These are phyloP conservation scores for Arabidopsis arenosa DNA, from an alignment of 345 rosid genomes.

Conservation along the genomic window DNA sequence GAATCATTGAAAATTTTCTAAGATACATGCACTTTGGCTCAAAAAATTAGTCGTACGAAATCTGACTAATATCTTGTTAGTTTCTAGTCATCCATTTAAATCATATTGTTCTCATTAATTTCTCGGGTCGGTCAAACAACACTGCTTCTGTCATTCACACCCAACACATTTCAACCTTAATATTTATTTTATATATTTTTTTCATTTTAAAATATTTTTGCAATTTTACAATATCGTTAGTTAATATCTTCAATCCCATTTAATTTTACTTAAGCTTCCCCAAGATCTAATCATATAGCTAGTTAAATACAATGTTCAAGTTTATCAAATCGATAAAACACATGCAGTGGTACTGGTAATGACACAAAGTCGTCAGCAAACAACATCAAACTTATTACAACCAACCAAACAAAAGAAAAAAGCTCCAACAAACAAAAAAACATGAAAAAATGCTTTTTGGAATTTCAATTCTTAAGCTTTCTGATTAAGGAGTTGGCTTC, in stretches of 20 bases:
- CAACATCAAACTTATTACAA: constrained; percentile 1
- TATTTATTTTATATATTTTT: no score
- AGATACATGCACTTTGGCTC: constrained; percentile 11
- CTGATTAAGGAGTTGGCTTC: constrained; percentile 27
- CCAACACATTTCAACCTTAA: constrained; percentile 1
- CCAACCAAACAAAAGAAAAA: not conserved
- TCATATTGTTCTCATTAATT: not conserved
- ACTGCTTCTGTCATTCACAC: constrained; percentile 5
- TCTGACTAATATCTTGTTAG: not conserved
- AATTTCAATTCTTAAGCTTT: not conserved
- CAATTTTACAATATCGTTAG: not conserved
- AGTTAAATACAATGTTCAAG: not conserved
- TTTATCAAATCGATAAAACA: constrained; percentile 1
- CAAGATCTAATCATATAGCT: not conserved
- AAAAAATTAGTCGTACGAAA: not conserved
- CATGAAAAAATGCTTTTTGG: not conserved
- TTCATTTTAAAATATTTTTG: not conserved
- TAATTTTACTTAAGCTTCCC: not conserved
- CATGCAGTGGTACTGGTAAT: not conserved
- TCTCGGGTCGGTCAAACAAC: not conserved
- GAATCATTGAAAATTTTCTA: constrained; percentile 1
- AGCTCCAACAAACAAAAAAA: not conserved
- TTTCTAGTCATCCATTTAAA: not conserved
- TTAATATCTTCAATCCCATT: not conserved
- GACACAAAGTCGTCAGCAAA: constrained; percentile 12